Evolutionary conservation across 2,329 filamentous ascomycete genomes (phyloP).

Genomic region (Pestalotiopsis sp.): DNA sequence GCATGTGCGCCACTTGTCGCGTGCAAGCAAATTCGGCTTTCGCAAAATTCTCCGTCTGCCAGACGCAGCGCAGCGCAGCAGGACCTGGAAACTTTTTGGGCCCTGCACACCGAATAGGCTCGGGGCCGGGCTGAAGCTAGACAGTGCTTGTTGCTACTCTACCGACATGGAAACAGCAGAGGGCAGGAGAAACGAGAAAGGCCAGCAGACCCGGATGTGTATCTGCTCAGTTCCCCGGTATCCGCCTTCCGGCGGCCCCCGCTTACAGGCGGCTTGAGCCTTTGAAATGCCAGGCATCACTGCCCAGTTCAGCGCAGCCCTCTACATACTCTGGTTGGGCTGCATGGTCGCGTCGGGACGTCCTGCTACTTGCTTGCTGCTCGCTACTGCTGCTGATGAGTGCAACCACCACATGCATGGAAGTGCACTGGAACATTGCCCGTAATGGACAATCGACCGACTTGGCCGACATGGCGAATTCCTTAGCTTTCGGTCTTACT

Average conservation of each 20-base stretch:
- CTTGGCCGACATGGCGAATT: slow-evolving; percentile 5
- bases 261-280: neutral
- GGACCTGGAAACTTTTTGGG: no score
- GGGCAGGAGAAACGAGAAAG: neutral
- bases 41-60: no score
- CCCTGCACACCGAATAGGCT: neutral
- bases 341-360: neutral
- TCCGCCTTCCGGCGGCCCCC: slow-evolving; percentile 3
- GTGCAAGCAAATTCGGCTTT: no score
- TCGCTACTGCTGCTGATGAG: neutral
- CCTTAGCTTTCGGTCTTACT: neutral
- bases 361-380: neutral
- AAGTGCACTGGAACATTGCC: slow-evolving; percentile 4
- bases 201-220: neutral
- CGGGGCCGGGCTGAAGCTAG: neutral
- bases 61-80: no score
- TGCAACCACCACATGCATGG: neutral
- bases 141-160: neutral
- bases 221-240: neutral
- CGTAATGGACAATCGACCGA: neutral
- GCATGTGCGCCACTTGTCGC: no score
- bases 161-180: no score
- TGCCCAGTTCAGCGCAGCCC: neutral
- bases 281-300: neutral
- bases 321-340: neutral